These are phyloP conservation scores for Spongiforma sp. DNA, from an alignment of 1,284 basidiomycete genomes.

Conservation along the genomic window DNA sequence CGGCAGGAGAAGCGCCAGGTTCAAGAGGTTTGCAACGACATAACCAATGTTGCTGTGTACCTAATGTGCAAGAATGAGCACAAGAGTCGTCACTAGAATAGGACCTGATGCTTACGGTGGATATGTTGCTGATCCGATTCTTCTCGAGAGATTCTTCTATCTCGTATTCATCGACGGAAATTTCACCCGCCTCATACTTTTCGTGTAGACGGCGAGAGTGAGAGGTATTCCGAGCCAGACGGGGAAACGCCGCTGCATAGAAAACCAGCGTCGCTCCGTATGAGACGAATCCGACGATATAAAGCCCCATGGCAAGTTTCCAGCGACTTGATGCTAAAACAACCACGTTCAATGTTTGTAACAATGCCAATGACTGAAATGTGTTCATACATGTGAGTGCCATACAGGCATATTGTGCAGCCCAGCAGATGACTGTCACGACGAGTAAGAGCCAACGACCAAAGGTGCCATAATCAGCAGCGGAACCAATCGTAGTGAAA, in stretches of 20 bases:
- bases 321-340: conserved; percentile 66
- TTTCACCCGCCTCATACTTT: conserved; percentile 63
- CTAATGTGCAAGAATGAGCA: conserved; percentile 40
- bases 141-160: conserved; percentile 80
- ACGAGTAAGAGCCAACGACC: conserved; percentile 77
- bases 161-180: conserved; percentile 69
- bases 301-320: conserved; percentile 78
- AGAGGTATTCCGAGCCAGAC: conserved; percentile 79
- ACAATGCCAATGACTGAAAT: not conserved
- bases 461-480: conserved; percentile 82
- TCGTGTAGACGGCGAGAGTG: conserved; percentile 65
- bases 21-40: conserved; percentile 67
- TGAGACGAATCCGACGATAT: conserved; percentile 81
- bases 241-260: conserved; percentile 84
- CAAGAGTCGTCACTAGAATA: not conserved
- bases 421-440: conserved; percentile 81
- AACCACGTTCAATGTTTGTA: not conserved
- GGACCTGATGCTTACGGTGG: conserved; percentile 58
- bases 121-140: conserved; percentile 86
- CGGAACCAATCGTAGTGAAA: conserved; percentile 83
- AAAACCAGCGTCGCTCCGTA: conserved; percentile 82
- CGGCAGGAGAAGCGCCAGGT: conserved; percentile 77
- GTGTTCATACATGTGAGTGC: conserved; percentile 60
- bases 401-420: conserved; percentile 78
- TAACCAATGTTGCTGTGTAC: conserved; percentile 81